These are phyloP conservation scores for Colletotrichum camelliae DNA, from an alignment of 2,329 filamentous ascomycete species.

Conservation along the genomic window DNA sequence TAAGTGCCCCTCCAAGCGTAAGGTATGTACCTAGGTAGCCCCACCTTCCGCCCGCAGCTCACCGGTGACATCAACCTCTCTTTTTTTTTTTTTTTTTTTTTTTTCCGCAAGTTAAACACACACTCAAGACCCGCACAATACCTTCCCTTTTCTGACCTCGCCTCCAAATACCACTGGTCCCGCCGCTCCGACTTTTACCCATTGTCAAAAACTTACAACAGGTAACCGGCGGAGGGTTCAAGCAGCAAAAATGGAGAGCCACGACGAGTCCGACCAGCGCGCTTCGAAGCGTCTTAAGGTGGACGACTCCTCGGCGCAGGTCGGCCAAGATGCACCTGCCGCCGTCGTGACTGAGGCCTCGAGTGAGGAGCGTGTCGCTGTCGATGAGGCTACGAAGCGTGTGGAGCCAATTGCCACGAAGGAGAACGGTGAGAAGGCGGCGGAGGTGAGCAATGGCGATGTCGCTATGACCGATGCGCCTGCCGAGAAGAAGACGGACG, in stretches of 20 bases:
- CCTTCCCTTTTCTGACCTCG: constrained; percentile 1
- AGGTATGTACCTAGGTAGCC: neutral
- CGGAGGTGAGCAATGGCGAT: neutral
- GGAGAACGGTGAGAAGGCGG: neutral
- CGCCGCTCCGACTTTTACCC: neutral
- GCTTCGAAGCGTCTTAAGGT: constrained; percentile 27
- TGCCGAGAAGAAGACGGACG: neutral
- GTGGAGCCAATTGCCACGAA: constrained; percentile 15
- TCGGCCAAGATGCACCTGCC: neutral
- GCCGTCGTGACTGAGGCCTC: neutral
- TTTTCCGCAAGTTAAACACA: neutral
- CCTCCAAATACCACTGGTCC: neutral
- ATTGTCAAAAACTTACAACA: neutral
- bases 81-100: neutral
- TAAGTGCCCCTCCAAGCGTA: neutral
- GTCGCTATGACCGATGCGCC: constrained; percentile 9
- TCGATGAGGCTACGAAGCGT: constrained; percentile 10
- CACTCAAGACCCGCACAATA: neutral
- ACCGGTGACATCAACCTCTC: constrained; percentile 10
- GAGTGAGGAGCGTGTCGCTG: constrained; percentile 3
- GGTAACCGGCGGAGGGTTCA: neutral
- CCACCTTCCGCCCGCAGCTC: constrained; percentile 8
- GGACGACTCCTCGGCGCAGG: constrained; percentile 11
- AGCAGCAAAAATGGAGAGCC: constrained; percentile 7
- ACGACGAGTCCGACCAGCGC: constrained; percentile 22